These are phyloP conservation scores for Backusella macrospora DNA, from an alignment of 192 early-diverging fungal species.

Conservation along the genomic window DNA sequence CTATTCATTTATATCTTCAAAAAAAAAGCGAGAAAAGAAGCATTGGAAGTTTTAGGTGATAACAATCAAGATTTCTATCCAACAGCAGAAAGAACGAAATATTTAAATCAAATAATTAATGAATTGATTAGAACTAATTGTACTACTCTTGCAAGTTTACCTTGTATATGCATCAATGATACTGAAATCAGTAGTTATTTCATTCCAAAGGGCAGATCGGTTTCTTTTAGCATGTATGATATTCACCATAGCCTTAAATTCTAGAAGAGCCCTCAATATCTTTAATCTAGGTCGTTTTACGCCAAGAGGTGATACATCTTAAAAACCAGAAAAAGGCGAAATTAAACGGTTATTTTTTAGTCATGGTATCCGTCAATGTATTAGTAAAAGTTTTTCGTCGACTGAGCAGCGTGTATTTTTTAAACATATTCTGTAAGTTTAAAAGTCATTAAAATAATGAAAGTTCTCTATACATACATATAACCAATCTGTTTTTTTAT, in stretches of 20 bases:
- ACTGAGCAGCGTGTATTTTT: conserved; percentile 56
- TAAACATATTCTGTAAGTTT: conserved; percentile 51
- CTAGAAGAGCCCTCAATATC: conserved; percentile 45
- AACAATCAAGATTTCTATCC: conserved; percentile 49
- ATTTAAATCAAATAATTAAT: conserved; percentile 55
- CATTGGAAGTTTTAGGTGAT: conserved; percentile 55
- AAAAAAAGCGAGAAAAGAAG: conserved; percentile 56
- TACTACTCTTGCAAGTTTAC: neutral
- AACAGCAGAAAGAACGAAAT: conserved; percentile 51
- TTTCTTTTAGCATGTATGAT: conserved; percentile 19
- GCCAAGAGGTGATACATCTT: neutral
- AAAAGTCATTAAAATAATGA: neutral
- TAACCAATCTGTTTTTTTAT: neutral
- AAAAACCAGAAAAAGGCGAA: neutral
- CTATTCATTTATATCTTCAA: conserved; percentile 52
- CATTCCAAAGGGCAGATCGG: conserved; percentile 28
- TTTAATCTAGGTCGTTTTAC: conserved; percentile 58
- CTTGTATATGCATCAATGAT: conserved; percentile 25
- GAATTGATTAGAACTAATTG: conserved; percentile 32
- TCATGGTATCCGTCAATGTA: conserved; percentile 58
- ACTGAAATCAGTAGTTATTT: conserved; percentile 9
- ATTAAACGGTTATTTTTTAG: conserved; percentile 57
- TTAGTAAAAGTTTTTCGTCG: conserved; percentile 64
- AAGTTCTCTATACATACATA: neutral
- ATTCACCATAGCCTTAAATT: conserved; percentile 18